Conservation (phyloP, 176 grass and related monocot genomes). For the Oryza glaberrima region DNA sequence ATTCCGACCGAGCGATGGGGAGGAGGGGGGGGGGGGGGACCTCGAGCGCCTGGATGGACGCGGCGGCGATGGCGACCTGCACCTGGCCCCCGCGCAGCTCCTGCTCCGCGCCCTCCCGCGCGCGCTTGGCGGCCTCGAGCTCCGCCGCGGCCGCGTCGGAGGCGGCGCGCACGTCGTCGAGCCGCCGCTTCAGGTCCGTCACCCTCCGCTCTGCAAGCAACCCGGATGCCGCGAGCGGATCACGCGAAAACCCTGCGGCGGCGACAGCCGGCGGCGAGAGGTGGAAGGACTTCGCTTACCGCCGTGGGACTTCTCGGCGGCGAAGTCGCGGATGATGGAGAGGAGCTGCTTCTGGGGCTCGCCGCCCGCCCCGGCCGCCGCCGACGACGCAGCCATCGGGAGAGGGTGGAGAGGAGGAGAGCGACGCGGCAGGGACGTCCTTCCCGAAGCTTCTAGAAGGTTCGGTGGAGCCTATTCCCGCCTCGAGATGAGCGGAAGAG, state of each 20-base stretch:
- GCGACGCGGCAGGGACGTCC: background rate
- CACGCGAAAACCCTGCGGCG: background rate
- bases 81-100: constrained; percentile 60
- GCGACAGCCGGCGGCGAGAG: background rate
- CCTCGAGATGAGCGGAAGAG: background rate
- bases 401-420: background rate
- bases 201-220: constrained; percentile 58
- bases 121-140: constrained; percentile 61
- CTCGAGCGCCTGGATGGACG: constrained; percentile 59
- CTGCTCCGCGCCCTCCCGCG: constrained; percentile 58
- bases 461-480: constrained; percentile 8
- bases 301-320: constrained; percentile 68
- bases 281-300: constrained; percentile 25
- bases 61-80: constrained; percentile 55
- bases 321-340: constrained; percentile 77
- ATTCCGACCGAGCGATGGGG: background rate
- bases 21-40: background rate
- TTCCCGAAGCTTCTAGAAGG: constrained; percentile 40
- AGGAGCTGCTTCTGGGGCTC: constrained; percentile 77
- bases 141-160: constrained; percentile 48
- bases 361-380: constrained; percentile 27
- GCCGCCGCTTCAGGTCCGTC: constrained; percentile 62
- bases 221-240: background rate
- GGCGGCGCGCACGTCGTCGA: constrained; percentile 41
- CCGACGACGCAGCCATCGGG: constrained; percentile 25